Conservation (phyloP, 306 rosid genomes). For the Glycine tomentella region DNA sequence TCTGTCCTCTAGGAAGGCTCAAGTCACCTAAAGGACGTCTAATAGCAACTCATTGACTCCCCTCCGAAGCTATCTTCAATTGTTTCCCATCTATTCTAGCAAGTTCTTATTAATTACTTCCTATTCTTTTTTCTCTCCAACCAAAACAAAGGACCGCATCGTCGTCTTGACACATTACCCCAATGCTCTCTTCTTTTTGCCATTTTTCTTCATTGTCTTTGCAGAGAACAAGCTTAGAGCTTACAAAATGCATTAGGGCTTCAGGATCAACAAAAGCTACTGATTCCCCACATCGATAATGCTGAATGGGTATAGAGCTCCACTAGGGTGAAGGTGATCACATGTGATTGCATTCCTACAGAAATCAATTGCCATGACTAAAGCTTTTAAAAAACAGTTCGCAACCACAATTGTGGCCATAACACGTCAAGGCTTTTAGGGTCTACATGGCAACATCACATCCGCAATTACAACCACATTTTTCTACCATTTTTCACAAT, state of each 20-base stretch:
- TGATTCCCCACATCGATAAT: constrained; percentile 26
- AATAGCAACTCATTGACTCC: constrained; percentile 23
- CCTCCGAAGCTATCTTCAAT: constrained; percentile 8
- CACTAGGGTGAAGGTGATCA: neutral
- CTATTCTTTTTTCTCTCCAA: neutral
- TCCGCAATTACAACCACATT: neutral
- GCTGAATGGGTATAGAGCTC: constrained; percentile 17
- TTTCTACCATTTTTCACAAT: no score
- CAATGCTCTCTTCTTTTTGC: neutral
- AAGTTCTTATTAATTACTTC: constrained; percentile 15
- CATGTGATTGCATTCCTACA: neutral
- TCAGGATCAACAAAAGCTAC: constrained; percentile 21
- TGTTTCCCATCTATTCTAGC: constrained; percentile 9
- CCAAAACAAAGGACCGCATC: constrained; percentile 25
- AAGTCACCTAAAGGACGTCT: constrained; percentile 8
- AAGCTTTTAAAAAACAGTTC: neutral
- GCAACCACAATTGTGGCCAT: neutral
- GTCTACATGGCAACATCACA: neutral
- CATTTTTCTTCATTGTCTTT: constrained; percentile 18
- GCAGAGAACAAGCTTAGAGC: constrained; percentile 6
- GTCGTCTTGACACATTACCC: constrained; percentile 17
- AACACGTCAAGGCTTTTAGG: neutral
- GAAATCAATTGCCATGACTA: constrained; percentile 1
- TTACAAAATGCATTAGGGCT: constrained; percentile 32
- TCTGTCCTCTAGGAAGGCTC: neutral